A percentile compares a stretch with the other conserved stretches of the same genome.
Conservation (phyloP, 345 rosid species). For the Streptanthus diversifolius region DNA sequence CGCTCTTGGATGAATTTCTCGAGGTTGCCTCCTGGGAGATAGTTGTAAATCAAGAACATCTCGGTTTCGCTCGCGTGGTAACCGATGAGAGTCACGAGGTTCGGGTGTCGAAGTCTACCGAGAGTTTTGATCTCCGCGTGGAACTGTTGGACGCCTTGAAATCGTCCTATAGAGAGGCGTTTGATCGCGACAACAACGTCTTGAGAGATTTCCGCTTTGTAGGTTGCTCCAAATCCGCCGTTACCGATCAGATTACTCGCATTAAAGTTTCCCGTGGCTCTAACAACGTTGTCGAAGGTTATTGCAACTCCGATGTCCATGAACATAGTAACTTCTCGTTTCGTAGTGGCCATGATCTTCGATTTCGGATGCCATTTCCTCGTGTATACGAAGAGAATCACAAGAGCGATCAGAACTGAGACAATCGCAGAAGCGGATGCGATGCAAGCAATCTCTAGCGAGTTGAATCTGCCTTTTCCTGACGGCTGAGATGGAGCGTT, state of each 20-base stretch:
- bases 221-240: constrained; percentile 72
- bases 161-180: constrained; percentile 51
- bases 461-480: constrained; percentile 30
- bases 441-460: constrained; percentile 60
- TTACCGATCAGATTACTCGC: constrained; percentile 50
- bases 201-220: constrained; percentile 54
- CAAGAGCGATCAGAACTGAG: constrained; percentile 51
- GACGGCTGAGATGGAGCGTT: constrained; percentile 22
- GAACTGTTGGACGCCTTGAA: constrained; percentile 59
- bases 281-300: constrained; percentile 52
- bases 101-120: constrained; percentile 48
- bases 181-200: constrained; percentile 52
- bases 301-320: constrained; percentile 46
- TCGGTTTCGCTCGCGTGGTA: constrained; percentile 60
- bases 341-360: constrained; percentile 35
- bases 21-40: constrained; percentile 57
- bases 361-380: constrained; percentile 48
- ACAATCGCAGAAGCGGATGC: constrained; percentile 62
- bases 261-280: constrained; percentile 55
- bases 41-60: constrained; percentile 63
- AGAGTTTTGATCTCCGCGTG: constrained; percentile 59
- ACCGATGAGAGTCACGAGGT: constrained; percentile 56
- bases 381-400: constrained; percentile 51
- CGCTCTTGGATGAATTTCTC: constrained; percentile 58
- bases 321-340: constrained; percentile 49